Conservation (phyloP, 2,329 filamentous ascomycete genomes). For the Orbilia oligospora region DNA sequence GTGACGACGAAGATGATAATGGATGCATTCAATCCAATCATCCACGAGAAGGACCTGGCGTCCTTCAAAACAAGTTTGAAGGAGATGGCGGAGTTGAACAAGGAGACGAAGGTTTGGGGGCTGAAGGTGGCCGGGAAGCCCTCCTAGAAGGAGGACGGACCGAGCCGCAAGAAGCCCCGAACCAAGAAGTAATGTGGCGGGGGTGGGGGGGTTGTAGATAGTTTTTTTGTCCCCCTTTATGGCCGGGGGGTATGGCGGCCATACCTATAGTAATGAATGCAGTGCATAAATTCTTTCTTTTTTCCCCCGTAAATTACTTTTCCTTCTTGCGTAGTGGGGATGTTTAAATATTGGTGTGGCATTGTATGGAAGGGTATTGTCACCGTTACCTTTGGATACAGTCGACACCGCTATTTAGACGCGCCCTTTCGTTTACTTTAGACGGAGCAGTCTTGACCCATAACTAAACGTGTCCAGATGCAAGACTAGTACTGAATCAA, state of each 20-base stretch:
- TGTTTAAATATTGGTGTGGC: background rate
- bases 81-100: conserved; percentile 74
- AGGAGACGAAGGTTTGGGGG: conserved; percentile 72
- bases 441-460: too few species aligned
- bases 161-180: too few species aligned
- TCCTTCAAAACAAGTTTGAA: conserved; percentile 88
- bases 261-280: background rate
- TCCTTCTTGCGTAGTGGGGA: background rate
- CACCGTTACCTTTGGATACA: too few species aligned
- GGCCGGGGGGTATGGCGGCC: too few species aligned
- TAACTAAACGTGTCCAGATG: too few species aligned
- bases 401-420: too few species aligned
- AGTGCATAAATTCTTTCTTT: background rate
- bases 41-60: conserved; percentile 78
- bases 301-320: background rate
- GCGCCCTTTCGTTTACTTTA: too few species aligned
- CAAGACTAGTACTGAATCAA: too few species aligned
- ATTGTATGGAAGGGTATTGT: too few species aligned
- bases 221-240: background rate
- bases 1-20: conserved; percentile 68
- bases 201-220: background rate
- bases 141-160: background rate
- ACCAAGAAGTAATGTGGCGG: too few species aligned
- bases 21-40: conserved; percentile 82
- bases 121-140: conserved; percentile 63